Evolutionary conservation across 208 protist species (phyloP), one percentile per base, ranked within the genome.

Genomic region (Trypanosoma vivax): DNA sequence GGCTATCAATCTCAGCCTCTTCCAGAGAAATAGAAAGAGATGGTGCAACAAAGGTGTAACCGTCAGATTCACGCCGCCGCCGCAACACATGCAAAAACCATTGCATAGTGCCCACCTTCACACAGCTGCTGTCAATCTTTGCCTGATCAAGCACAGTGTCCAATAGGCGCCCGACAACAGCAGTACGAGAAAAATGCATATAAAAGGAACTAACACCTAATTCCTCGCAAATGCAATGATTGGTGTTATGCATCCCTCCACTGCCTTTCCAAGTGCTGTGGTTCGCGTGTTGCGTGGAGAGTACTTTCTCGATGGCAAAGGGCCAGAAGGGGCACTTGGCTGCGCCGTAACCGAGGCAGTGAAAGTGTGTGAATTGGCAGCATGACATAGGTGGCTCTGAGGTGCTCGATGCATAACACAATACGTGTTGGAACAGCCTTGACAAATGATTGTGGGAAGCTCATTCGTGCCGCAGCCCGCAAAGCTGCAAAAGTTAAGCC

Each of bases 331-430:
- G 6, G 38, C 18, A 9, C 30, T 1, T 1, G 28, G 45, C 3
- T 3, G 2, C 43, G 46, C 25, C 10, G 34, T 5, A 23, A 28
- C 30, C 7, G 27, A 37, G 18, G 27, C 19, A 13, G 29, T n/a
- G n/a, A 11, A 3, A n/a, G 13, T 30, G 6, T 2, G 1, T 49
- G 52, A 37, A 6, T 1, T 48, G 9, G 13, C 25, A 14, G 24
- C 41, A 51, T 42, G 39, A 45, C 85, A 92, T 19, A 72, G 5
- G 64, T 89, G 83, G 31, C 57, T 51, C n/a, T 59, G 48, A 9
- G 80, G 75, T 18, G 56, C 64, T 9, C 83, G 66, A 65, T 94
- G 87, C 25, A 77, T 69, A 30, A 90, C 61, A 54, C 87, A 94
- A 63, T 84, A 94, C 11, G 45, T 48, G 31, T 75, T 65, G 14